phyloP scores from a whole-genome alignment of 2,329 filamentous ascomycete genomes.

The Penicillium sp. region DNA sequence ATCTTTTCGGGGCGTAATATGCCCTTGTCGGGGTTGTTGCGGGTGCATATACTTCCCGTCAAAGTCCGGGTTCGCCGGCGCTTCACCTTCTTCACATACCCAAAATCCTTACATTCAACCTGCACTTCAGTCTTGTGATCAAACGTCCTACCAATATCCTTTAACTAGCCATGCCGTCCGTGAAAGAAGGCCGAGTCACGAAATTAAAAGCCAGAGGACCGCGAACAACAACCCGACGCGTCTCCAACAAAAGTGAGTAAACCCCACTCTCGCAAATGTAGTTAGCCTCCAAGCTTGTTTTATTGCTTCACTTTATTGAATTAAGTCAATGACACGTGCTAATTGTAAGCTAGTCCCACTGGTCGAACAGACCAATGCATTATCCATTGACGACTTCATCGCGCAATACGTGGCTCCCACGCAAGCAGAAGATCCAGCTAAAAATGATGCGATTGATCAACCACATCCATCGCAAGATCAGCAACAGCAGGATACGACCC shows the following conservation, averaged over 20 bases:
- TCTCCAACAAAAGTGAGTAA: conserved; percentile 14
- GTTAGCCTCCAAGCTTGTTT: neutral
- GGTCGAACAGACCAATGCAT: conserved; percentile 38
- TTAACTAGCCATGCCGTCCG: conserved; percentile 3
- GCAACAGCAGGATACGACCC: conserved; percentile 7
- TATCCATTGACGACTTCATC: conserved; percentile 35
- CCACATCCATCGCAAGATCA: neutral
- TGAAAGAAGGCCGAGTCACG: conserved; percentile 19
- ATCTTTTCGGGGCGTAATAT: neutral
- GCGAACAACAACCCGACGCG: conserved; percentile 13
- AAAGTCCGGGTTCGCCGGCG: neutral
- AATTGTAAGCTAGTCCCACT: conserved; percentile 19
- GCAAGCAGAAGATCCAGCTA: conserved; percentile 6
- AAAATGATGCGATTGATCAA: conserved; percentile 2
- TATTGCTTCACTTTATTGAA: neutral
- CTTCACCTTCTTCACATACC: neutral
- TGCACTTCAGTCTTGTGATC: neutral
- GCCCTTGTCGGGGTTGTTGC: neutral
- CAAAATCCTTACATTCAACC: neutral
- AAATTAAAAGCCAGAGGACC: conserved; percentile 16
- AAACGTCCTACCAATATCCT: neutral
- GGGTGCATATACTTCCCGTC: neutral
- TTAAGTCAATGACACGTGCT: conserved; percentile 7
- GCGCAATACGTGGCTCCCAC: conserved; percentile 24
- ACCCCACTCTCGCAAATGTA: neutral